Percentiles rank a stretch among this genome's conserved stretches.
phyloP scores from a whole-genome alignment of 1,139 yeast species.

The Protomyces arabidopsidicola region DNA sequence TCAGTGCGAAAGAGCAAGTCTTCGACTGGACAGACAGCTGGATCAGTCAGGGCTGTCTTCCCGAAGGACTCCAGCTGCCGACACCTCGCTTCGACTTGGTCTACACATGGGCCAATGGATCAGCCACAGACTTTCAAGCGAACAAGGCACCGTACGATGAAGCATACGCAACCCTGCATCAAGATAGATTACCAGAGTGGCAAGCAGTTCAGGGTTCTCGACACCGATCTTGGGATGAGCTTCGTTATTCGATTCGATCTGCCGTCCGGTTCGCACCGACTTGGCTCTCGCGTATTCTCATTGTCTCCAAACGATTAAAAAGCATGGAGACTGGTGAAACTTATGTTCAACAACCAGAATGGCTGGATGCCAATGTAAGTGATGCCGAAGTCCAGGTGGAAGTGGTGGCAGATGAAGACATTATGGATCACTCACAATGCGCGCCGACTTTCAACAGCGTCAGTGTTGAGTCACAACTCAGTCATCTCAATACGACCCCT shows the following conservation, averaged over 20 bases:
- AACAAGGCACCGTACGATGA: not conserved
- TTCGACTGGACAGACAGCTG: slow-evolving; percentile 4
- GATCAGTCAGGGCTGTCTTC: not conserved
- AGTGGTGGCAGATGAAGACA: not conserved
- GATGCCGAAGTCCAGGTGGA: not conserved
- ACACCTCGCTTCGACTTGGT: not conserved
- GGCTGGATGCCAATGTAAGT: not conserved
- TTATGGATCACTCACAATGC: not conserved
- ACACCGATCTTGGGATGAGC: slow-evolving; percentile 2
- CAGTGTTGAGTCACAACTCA: slow-evolving; percentile 1
- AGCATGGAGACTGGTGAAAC: not conserved
- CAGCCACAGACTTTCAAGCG: not conserved
- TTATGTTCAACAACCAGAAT: not conserved
- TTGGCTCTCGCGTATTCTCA: not conserved
- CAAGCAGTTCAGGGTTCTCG: not conserved
- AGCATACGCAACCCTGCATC: not conserved
- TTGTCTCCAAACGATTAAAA: not conserved
- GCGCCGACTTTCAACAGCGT: slow-evolving; percentile 3
- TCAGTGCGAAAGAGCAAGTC: not conserved
- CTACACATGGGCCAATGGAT: not conserved
- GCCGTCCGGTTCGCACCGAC: not conserved
- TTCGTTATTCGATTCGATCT: slow-evolving; percentile 6
- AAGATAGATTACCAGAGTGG: not conserved
- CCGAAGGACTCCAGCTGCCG: not conserved
- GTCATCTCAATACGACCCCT: not conserved